These are phyloP conservation scores for Asterophora parasitica DNA, from an alignment of 768 basidiomycete species.

Conservation along the genomic window DNA sequence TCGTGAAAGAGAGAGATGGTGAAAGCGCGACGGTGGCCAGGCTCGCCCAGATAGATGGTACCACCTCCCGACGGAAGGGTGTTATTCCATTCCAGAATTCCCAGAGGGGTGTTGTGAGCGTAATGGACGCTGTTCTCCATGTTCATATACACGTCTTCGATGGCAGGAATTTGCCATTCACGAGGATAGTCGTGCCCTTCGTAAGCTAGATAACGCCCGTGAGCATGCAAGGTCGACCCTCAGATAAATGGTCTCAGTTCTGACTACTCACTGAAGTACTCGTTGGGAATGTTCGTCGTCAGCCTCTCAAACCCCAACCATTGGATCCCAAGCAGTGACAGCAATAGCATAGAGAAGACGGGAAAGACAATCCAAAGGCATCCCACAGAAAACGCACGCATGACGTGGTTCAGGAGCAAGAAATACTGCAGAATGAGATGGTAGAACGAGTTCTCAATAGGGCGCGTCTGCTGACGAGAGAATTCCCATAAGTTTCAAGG, in stretches of 20 bases:
- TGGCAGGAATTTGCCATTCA: neutral
- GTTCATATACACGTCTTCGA: neutral
- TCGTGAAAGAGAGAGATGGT: constrained; percentile 33
- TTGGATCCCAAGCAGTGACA: neutral
- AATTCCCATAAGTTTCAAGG: no score
- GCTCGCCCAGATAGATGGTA: neutral
- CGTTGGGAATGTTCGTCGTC: neutral
- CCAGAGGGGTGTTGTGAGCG: neutral
- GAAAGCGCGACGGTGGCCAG: constrained; percentile 13
- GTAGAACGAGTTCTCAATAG: neutral
- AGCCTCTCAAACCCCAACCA: neutral
- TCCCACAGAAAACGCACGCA: neutral
- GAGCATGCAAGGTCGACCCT: neutral
- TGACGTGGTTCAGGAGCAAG: no score
- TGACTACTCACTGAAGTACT: neutral
- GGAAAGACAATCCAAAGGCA: neutral
- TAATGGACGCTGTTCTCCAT: constrained; percentile 1
- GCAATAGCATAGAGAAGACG: neutral
- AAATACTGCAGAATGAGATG: neutral
- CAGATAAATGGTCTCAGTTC: neutral
- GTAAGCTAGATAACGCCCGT: neutral
- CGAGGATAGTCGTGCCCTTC: neutral
- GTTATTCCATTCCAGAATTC: neutral
- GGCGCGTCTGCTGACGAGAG: no score
- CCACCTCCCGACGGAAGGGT: neutral